Evolutionary conservation across 176 grass and related monocot species (phyloP).

Genomic region (sorghum (Sorghum bicolor)): DNA sequence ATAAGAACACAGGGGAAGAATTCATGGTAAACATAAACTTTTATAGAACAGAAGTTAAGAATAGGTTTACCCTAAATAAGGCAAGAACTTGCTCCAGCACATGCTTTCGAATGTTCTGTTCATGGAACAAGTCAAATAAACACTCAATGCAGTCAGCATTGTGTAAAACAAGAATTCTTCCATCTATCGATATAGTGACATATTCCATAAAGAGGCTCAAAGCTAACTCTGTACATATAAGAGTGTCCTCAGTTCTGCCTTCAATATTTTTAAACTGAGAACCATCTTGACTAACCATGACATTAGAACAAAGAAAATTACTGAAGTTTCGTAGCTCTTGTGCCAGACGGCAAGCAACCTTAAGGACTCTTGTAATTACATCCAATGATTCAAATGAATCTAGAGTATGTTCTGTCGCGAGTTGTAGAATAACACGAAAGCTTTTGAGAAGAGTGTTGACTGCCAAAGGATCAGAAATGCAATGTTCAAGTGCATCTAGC

Average conservation of each 20-base stretch:
- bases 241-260: conserved; percentile 32
- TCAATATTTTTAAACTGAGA: conserved; percentile 25
- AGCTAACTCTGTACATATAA: conserved; percentile 68
- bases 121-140: conserved; percentile 87
- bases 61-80: conserved; percentile 75
- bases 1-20: conserved; percentile 21
- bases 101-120: conserved; percentile 59
- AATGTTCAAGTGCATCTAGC: conserved; percentile 63
- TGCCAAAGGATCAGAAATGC: conserved; percentile 52
- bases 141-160: conserved; percentile 71
- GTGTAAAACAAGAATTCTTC: conserved; percentile 66
- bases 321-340: conserved; percentile 64
- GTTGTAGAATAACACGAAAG: conserved; percentile 77
- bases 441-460: conserved; percentile 74
- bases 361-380: conserved; percentile 65
- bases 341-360: conserved; percentile 66
- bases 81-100: conserved; percentile 84
- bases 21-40: conserved; percentile 31
- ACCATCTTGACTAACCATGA: conserved; percentile 40
- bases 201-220: conserved; percentile 89
- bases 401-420: conserved; percentile 70
- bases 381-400: conserved; percentile 77
- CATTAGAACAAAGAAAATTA: conserved; percentile 17
- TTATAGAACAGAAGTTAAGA: conserved; percentile 18
- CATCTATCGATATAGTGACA: conserved; percentile 65